Evolutionary conservation across 257 asterid genomes (phyloP).

Genomic region (Striga asiatica): DNA sequence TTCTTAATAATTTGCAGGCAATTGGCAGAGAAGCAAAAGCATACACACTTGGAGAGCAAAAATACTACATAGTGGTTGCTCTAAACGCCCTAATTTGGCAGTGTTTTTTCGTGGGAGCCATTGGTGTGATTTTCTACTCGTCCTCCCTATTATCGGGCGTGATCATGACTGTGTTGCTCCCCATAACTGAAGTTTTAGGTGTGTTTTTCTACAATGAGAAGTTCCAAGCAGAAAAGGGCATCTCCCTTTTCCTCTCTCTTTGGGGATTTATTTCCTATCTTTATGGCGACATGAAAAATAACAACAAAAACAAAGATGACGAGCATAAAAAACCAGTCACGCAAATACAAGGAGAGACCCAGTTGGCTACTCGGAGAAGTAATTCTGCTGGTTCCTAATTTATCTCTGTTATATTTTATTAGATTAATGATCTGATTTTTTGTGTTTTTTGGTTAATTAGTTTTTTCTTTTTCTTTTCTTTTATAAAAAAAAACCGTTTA

Average conservation of each 20-base stretch:
- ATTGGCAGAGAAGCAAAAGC: conserved; percentile 35
- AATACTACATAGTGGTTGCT: conserved; percentile 24
- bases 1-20: conserved; percentile 14
- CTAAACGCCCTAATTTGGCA: conserved; percentile 31
- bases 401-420: too few species aligned
- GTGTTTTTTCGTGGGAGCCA: conserved; percentile 30
- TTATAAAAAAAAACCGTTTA: too few species aligned
- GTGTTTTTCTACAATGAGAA: conserved; percentile 17
- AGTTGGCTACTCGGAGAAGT: neutral
- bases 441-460: too few species aligned
- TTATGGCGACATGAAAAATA: conserved; percentile 5
- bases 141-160: conserved; percentile 21
- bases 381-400: neutral
- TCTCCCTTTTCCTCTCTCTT: conserved; percentile 17
- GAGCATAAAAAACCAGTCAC: neutral
- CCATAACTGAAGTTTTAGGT: conserved; percentile 10
- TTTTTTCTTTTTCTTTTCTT: too few species aligned
- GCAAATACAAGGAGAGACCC: neutral
- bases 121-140: conserved; percentile 37
- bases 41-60: conserved; percentile 23
- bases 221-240: conserved; percentile 18
- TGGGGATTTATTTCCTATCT: conserved; percentile 22
- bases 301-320: neutral
- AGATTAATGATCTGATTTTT: too few species aligned
- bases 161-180: conserved; percentile 13